Evolutionary conservation across 2,329 filamentous ascomycete species (phyloP).

Genomic region (Fusarium anguioides): DNA sequence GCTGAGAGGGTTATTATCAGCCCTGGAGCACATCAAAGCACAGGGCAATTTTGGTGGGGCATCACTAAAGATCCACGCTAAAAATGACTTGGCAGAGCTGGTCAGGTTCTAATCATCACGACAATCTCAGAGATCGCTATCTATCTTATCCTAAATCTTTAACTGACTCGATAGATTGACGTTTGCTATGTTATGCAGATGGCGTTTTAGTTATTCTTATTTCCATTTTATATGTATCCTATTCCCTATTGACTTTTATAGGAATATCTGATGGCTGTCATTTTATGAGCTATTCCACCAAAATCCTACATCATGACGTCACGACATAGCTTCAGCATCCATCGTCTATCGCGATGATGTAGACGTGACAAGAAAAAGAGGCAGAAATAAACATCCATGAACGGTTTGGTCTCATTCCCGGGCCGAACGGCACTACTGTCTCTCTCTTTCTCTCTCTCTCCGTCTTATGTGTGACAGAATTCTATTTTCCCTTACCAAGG

Average conservation of each 20-base stretch:
- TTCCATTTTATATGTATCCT: neutral
- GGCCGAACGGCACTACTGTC: neutral
- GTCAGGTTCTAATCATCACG: neutral
- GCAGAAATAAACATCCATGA: constrained; percentile 2
- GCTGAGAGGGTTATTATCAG: too few species aligned
- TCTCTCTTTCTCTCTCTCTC: too few species aligned
- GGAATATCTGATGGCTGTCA: neutral
- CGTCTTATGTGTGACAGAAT: constrained; percentile 34
- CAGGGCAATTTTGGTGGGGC: constrained; percentile 18
- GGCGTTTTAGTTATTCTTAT: neutral
- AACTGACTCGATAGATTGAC: neutral
- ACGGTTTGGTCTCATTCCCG: constrained; percentile 3
- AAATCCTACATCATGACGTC: constrained; percentile 41
- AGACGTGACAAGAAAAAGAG: constrained; percentile 35
- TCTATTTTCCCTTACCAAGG: constrained; percentile 9
- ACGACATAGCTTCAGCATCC: constrained; percentile 26
- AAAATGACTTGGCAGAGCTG: constrained; percentile 2
- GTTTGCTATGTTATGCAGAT: neutral
- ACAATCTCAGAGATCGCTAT: neutral
- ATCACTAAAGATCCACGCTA: neutral
- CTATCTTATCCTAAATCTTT: neutral
- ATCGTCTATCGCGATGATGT: constrained; percentile 39
- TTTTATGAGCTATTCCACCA: constrained; percentile 9
- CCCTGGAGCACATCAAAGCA: constrained; percentile 34
- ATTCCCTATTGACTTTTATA: neutral